phyloP scores from a whole-genome alignment of 2,329 filamentous ascomycete species.

The Ilyonectria robusta region DNA sequence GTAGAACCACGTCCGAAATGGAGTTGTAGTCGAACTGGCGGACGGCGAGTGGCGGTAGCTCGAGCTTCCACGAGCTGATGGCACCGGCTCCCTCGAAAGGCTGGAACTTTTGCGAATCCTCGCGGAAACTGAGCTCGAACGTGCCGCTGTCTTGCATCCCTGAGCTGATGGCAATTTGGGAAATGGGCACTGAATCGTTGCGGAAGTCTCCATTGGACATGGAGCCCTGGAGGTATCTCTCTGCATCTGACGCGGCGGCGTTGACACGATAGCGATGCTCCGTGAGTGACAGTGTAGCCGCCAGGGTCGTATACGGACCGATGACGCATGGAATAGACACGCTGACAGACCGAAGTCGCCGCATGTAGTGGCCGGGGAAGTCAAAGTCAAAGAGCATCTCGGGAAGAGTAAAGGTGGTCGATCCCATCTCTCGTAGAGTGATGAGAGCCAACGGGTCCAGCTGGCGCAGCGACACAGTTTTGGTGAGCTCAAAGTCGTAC shows the following conservation, averaged over 20 bases:
- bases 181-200: background rate
- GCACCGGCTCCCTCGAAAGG: conserved; percentile 28
- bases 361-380: conserved; percentile 57
- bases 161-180: background rate
- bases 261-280: background rate
- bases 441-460: conserved; percentile 24
- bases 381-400: conserved; percentile 56
- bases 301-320: conserved; percentile 48
- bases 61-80: conserved; percentile 23
- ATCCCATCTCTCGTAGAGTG: conserved; percentile 10
- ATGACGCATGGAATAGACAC: conserved; percentile 50
- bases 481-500: conserved; percentile 30
- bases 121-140: conserved; percentile 20
- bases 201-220: background rate
- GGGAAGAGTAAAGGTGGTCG: conserved; percentile 27
- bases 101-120: background rate
- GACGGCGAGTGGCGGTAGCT: background rate
- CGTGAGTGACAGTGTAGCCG: background rate
- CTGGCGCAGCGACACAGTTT: conserved; percentile 25
- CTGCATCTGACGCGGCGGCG: background rate
- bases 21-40: conserved; percentile 21
- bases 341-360: conserved; percentile 51
- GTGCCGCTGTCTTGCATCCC: background rate
- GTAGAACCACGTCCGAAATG: conserved; percentile 23
- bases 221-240: background rate